Evolutionary conservation across 805 yeast species (phyloP).

Genomic region (Danielozyma ontarioensis): DNA sequence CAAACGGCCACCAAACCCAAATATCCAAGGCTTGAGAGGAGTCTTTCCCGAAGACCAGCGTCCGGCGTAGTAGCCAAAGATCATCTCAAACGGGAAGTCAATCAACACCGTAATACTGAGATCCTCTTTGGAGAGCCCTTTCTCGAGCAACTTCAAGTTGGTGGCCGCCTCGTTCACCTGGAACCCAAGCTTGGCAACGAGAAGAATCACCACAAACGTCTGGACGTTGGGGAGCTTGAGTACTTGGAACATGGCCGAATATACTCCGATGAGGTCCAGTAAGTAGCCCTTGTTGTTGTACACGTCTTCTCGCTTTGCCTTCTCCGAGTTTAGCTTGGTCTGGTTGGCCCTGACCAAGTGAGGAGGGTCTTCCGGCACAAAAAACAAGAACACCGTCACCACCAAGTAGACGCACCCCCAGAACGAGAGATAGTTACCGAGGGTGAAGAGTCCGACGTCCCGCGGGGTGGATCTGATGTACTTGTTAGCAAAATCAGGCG

Average conservation of each 20-base stretch:
- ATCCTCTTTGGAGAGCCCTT: slow-evolving; percentile 91
- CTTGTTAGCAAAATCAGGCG: slow-evolving; percentile 88
- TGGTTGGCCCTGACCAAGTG: slow-evolving; percentile 33
- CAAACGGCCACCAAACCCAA: slow-evolving; percentile 79
- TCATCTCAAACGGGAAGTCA: slow-evolving; percentile 92
- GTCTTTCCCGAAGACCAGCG: slow-evolving; percentile 81
- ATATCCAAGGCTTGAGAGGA: slow-evolving; percentile 84
- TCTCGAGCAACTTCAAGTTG: slow-evolving; percentile 81
- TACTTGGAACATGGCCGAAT: slow-evolving; percentile 63
- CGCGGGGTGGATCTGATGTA: slow-evolving; percentile 62
- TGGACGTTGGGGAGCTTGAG: slow-evolving; percentile 66
- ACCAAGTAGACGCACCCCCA: slow-evolving; percentile 71
- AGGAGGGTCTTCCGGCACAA: slow-evolving; percentile 69
- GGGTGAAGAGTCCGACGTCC: slow-evolving; percentile 60
- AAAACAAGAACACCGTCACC: slow-evolving; percentile 58
- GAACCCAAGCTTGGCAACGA: slow-evolving; percentile 84
- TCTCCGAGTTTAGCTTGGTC: slow-evolving; percentile 22
- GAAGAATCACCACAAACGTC: slow-evolving; percentile 65
- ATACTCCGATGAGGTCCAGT: slow-evolving; percentile 46
- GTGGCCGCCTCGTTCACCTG: slow-evolving; percentile 97
- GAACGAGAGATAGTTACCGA: slow-evolving; percentile 70
- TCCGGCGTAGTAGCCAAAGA: slow-evolving; percentile 94
- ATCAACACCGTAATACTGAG: slow-evolving; percentile 86
- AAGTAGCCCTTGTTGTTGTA: slow-evolving; percentile 15
- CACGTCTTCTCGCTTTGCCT: slow-evolving; percentile 20